Conservation (phyloP, 1,284 basidiomycete genomes). For the Ceratobasidium sp. region DNA sequence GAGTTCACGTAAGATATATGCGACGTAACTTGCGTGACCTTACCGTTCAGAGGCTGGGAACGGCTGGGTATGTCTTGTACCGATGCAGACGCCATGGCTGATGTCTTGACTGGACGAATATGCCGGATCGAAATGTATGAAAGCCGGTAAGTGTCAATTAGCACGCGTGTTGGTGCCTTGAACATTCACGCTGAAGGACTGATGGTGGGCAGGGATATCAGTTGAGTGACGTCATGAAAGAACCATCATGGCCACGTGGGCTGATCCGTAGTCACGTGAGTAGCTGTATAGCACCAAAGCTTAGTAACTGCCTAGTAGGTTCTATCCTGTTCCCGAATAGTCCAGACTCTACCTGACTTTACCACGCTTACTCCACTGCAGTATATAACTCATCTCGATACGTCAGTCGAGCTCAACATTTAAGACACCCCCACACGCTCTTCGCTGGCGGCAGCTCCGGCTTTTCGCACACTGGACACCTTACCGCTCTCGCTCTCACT, state of each 20-base stretch:
- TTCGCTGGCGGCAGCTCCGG: neutral
- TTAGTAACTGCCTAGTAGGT: conserved; percentile 16
- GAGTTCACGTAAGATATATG: neutral
- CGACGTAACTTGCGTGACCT: neutral
- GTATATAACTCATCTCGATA: conserved; percentile 33
- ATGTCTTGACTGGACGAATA: conserved; percentile 10
- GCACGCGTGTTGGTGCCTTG: neutral
- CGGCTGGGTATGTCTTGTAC: conserved; percentile 13
- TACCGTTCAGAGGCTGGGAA: conserved; percentile 32
- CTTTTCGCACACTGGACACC: neutral
- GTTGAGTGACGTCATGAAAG: conserved; percentile 11
- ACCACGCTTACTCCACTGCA: conserved; percentile 23
- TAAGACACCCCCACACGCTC: neutral
- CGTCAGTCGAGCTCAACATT: conserved; percentile 8
- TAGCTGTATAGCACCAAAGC: neutral
- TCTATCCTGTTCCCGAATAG: conserved; percentile 21
- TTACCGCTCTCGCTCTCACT: neutral
- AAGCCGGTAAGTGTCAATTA: neutral
- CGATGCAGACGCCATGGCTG: conserved; percentile 29
- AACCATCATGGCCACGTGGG: neutral
- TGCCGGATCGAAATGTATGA: neutral
- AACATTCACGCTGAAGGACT: neutral
- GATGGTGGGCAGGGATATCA: neutral
- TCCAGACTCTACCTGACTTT: conserved; percentile 25
- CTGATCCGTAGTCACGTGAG: neutral